These are phyloP conservation scores for Toxicodendron radicans DNA, from an alignment of 345 rosid species.

Conservation along the genomic window DNA sequence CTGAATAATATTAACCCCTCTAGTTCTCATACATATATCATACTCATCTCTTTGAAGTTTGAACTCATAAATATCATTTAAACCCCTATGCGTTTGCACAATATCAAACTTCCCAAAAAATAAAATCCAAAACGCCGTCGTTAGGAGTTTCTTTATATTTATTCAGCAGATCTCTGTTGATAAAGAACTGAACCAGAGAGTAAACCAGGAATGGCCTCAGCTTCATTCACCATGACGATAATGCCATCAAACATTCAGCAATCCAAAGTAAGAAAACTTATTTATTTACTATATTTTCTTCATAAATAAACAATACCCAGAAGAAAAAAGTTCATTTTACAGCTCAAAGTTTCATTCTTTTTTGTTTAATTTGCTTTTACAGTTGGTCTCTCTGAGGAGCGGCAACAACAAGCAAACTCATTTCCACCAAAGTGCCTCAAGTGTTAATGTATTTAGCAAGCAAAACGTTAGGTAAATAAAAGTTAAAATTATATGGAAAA, in stretches of 20 bases:
- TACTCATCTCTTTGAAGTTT: too few species aligned
- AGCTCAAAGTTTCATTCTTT: neutral
- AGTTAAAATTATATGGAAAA: neutral
- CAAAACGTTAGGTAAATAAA: neutral
- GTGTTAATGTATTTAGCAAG: neutral
- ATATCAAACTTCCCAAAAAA: too few species aligned
- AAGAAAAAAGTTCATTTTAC: too few species aligned
- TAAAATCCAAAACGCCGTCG: too few species aligned
- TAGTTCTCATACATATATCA: too few species aligned
- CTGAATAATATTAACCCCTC: too few species aligned
- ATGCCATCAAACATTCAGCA: slow-evolving; percentile 19
- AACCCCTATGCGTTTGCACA: too few species aligned
- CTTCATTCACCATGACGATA: slow-evolving; percentile 18
- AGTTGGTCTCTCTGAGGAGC: slow-evolving; percentile 4
- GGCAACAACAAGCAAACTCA: neutral
- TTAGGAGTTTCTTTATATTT: too few species aligned
- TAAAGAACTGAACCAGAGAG: neutral
- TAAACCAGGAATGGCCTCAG: slow-evolving; percentile 27
- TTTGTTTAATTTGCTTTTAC: neutral
- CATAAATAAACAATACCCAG: neutral
- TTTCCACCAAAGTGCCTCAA: neutral
- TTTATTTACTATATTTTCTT: neutral
- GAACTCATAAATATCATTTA: too few species aligned
- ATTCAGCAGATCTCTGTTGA: neutral
- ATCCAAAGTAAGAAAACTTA: slow-evolving; percentile 19